phyloP scores from a whole-genome alignment of 495 filamentous ascomycete species.

The Daldinia childiae region DNA sequence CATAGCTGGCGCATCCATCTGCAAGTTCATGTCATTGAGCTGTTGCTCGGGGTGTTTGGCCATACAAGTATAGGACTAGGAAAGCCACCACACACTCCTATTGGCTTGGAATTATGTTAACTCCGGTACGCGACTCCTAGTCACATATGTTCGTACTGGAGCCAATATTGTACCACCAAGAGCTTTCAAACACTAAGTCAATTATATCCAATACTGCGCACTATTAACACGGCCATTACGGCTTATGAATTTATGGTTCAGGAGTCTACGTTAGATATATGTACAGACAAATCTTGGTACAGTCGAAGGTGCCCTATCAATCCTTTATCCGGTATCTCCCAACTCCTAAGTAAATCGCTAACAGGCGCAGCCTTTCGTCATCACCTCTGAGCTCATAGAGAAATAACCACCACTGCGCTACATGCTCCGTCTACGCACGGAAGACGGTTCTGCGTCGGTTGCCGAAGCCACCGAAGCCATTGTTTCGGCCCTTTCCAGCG shows the following conservation, averaged over 20 bases:
- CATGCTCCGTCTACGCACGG: constrained; percentile 19
- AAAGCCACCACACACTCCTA: not conserved
- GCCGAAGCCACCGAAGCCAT: not conserved
- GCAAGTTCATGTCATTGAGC: not conserved
- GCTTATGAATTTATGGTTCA: constrained; percentile 6
- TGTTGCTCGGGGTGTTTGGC: not conserved
- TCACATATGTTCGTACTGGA: not conserved
- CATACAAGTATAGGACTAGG: not conserved
- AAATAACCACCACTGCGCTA: not conserved
- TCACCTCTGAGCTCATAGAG: not conserved
- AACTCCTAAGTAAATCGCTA: constrained; percentile 29
- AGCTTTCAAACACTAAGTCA: not conserved
- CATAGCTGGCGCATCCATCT: not conserved
- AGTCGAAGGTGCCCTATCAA: constrained; percentile 30
- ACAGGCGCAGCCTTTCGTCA: constrained; percentile 26
- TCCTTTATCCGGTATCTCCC: constrained; percentile 30
- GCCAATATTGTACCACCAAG: not conserved
- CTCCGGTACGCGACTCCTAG: not conserved
- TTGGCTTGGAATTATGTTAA: not conserved
- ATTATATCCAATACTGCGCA: not conserved
- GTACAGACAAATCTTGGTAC: constrained; percentile 35
- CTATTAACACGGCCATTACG: not conserved
- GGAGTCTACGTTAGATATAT: constrained; percentile 37
- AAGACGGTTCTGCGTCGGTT: constrained; percentile 35
- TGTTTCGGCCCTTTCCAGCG: constrained; percentile 4